Percentiles rank a stretch among this genome's conserved stretches.
Conservation (phyloP, 768 basidiomycete genomes). For the Daedalea quercina region DNA sequence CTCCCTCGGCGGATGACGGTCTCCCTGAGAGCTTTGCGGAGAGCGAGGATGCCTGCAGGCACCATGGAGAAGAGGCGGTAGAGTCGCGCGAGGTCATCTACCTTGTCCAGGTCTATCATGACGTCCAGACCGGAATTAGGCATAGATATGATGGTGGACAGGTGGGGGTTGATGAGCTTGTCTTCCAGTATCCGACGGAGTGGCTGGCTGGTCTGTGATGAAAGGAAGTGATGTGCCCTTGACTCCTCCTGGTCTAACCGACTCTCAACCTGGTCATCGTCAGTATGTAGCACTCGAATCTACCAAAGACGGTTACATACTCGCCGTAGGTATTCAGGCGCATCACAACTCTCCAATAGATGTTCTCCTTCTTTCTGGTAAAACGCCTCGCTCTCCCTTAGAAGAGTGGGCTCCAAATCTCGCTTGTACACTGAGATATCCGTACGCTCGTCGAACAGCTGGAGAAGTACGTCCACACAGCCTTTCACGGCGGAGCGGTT, state of each 20-base stretch:
- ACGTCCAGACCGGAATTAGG: constrained; percentile 77
- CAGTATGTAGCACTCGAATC: constrained; percentile 2
- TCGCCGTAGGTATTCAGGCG: constrained; percentile 71
- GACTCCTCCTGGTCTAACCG: constrained; percentile 80
- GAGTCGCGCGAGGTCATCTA: constrained; percentile 70
- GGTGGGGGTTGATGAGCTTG: constrained; percentile 70
- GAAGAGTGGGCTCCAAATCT: constrained; percentile 77
- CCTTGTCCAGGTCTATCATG: constrained; percentile 80
- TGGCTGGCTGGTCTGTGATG: constrained; percentile 60
- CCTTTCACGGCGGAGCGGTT: constrained; percentile 88
- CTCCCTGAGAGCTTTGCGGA: constrained; percentile 64
- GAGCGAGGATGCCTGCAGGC: constrained; percentile 51
- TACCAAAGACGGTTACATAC: constrained; percentile 36
- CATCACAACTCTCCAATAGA: constrained; percentile 69
- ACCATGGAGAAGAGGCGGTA: constrained; percentile 72
- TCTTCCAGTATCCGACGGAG: constrained; percentile 73
- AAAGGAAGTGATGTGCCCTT: constrained; percentile 81
- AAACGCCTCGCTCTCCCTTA: constrained; percentile 72
- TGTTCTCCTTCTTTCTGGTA: constrained; percentile 70
- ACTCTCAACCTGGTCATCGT: constrained; percentile 55
- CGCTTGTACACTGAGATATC: constrained; percentile 65
- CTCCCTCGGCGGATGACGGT: constrained; percentile 71
- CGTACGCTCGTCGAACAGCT: constrained; percentile 45
- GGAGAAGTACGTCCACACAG: constrained; percentile 78
- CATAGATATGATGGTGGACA: constrained; percentile 70